Percentiles rank a stretch among this genome's conserved stretches.
These are phyloP conservation scores for Trichoderma simmonsii DNA, from an alignment of 2,329 filamentous ascomycete genomes.

Conservation along the genomic window DNA sequence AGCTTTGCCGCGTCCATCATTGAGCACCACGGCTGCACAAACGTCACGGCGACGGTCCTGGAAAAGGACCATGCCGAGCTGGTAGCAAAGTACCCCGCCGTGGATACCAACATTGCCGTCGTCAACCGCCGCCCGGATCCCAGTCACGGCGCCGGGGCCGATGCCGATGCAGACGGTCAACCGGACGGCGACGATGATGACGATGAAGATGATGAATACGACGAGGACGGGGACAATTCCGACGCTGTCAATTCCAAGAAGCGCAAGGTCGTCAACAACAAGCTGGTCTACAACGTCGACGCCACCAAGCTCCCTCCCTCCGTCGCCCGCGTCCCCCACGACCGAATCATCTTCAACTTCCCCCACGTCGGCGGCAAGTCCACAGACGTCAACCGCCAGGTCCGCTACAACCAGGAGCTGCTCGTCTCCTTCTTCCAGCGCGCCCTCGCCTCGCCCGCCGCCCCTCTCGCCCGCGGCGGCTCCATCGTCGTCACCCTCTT, in stretches of 20 bases:
- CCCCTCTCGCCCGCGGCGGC: slow-evolving; percentile 44
- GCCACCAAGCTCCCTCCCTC: slow-evolving; percentile 57
- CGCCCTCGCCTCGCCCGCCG: slow-evolving; percentile 38
- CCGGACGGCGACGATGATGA: slow-evolving; percentile 8
- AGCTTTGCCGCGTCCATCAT: slow-evolving; percentile 70
- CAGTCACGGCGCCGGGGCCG: slow-evolving; percentile 11
- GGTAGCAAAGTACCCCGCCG: slow-evolving; percentile 71
- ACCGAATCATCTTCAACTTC: slow-evolving; percentile 92
- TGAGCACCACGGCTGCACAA: slow-evolving; percentile 60
- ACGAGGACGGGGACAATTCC: neutral
- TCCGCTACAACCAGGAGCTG: slow-evolving; percentile 83
- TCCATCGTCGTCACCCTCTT: slow-evolving; percentile 82
- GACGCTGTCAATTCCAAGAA: slow-evolving; percentile 9
- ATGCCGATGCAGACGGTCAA: slow-evolving; percentile 25
- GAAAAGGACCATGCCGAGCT: slow-evolving; percentile 59
- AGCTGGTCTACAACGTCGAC: slow-evolving; percentile 61
- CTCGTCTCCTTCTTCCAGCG: slow-evolving; percentile 65
- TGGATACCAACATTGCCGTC: slow-evolving; percentile 53
- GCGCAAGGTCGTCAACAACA: slow-evolving; percentile 27
- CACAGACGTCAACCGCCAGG: slow-evolving; percentile 92
- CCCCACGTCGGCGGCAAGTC: slow-evolving; percentile 90
- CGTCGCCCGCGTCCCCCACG: slow-evolving; percentile 53
- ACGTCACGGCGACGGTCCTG: slow-evolving; percentile 67
- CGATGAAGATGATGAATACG: neutral
- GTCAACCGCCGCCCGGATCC: slow-evolving; percentile 33